Percentiles rank a stretch among this genome's conserved stretches.
Conservation (phyloP, 2,329 filamentous ascomycete species). For the Penicillium expansum region DNA sequence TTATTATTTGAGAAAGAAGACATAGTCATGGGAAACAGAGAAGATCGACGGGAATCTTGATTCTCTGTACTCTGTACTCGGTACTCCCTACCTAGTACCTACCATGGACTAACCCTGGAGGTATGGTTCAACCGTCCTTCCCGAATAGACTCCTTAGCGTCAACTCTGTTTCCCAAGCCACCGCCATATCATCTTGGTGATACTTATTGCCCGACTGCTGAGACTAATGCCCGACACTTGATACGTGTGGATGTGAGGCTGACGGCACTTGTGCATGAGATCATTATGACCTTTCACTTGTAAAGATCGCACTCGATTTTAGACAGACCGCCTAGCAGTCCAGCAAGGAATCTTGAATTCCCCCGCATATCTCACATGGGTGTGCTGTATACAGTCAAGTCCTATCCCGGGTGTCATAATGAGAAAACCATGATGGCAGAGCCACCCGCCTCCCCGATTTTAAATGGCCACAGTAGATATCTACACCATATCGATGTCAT, state of each 20-base stretch:
- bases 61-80: neutral
- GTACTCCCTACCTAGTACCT: no score
- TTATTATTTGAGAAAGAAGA: neutral
- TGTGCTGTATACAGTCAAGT: neutral
- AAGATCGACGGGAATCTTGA: neutral
- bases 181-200: neutral
- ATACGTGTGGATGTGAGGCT: constrained; percentile 1
- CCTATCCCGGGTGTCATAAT: constrained; percentile 12
- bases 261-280: constrained; percentile 10
- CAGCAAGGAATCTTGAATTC: neutral
- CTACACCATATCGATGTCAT: constrained; percentile 18
- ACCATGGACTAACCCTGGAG: neutral
- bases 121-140: neutral
- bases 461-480: neutral
- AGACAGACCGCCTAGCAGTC: neutral
- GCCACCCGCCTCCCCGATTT: constrained; percentile 8
- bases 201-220: neutral
- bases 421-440: constrained; percentile 21
- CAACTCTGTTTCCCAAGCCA: constrained; percentile 19
- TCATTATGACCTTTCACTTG: constrained; percentile 17
- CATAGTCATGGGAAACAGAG: neutral
- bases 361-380: neutral
- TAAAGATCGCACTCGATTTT: neutral
- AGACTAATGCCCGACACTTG: neutral
- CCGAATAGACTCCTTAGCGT: constrained; percentile 21